Evolutionary conservation across 1,284 basidiomycete species (phyloP), one percentile per base, ranked within the genome.

Genomic region (Peniophora sp.): DNA sequence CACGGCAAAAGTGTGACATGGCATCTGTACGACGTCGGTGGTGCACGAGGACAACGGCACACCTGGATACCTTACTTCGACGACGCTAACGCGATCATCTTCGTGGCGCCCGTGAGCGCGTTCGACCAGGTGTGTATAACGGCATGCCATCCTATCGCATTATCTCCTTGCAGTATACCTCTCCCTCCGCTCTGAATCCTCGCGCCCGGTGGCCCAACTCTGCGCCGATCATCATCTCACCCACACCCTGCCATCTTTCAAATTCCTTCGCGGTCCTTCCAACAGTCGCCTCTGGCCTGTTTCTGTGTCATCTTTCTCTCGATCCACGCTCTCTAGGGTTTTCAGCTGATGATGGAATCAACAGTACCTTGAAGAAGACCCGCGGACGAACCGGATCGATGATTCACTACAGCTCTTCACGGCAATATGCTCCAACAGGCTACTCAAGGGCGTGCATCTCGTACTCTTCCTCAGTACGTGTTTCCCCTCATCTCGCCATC

Each of bases 21-120:
- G 87, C 84, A 88, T 62, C 69, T 91, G 9, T 90, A 74, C 69
- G 88, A 91, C 58, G 88, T 91, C 3, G 88, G 88, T 47, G 88
- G 88, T 48, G 85, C 88, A 18, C 74, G 88, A 50, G 87, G 88
- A n/a, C 87, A 90, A 61, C 77, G 88, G 43, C 86, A 90, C 62
- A 78, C 82, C 0, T 91, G 88, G 88, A 83, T 88, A 3, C 78
- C 79, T 6, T 91, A 85, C 62, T 91, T 91, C 58, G 88, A 91
- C 61, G 85, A 89, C 60, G 87, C 88, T 12, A 88, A 85, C 53
- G 88, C 88, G 23, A 91, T 91, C 62, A 91, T 91, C 51, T 91
- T 91, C 63, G 76, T 91, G 48, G 87, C 88, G 27, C 88, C 88
- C n/a, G 80, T 91, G 53, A 89, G 86, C 62, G 88, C 88, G 6